These are phyloP conservation scores for Chlamydomonas sp. DNA, from an alignment of 139 green algal genomes.

Conservation along the genomic window DNA sequence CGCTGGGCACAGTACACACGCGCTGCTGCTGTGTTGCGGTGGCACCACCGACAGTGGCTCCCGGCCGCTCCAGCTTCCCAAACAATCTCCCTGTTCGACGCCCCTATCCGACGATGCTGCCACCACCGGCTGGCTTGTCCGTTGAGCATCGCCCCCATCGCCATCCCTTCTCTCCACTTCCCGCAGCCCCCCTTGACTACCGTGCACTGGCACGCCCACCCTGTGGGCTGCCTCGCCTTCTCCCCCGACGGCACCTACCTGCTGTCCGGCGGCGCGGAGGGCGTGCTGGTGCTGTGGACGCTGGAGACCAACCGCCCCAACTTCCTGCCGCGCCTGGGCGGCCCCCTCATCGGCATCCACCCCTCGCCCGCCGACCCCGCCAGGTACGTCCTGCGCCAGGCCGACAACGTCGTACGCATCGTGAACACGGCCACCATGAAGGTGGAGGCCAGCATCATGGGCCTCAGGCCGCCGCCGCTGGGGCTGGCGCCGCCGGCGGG, in stretches of 20 bases:
- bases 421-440: conserved; percentile 70
- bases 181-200: conserved; percentile 58
- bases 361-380: conserved; percentile 59
- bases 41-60: too few species aligned
- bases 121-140: too few species aligned
- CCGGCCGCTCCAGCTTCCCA: too few species aligned
- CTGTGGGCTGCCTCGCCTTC: conserved; percentile 81
- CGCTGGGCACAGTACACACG: too few species aligned
- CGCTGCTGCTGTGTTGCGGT: too few species aligned
- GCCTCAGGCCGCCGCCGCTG: conserved; percentile 53
- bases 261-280: conserved; percentile 86
- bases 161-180: background rate
- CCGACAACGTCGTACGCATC: conserved; percentile 80
- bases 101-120: too few species aligned
- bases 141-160: too few species aligned
- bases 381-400: conserved; percentile 65
- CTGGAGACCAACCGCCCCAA: conserved; percentile 49
- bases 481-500: conserved; percentile 22
- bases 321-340: conserved; percentile 75
- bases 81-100: too few species aligned
- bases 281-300: conserved; percentile 87
- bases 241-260: conserved; percentile 77
- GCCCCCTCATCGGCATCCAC: conserved; percentile 62
- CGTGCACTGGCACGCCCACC: conserved; percentile 88
- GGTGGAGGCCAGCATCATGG: conserved; percentile 63